Base-by-base conservation (phyloP, 192 early-diverging fungal genomes). In the Endogone sp. region DNA sequence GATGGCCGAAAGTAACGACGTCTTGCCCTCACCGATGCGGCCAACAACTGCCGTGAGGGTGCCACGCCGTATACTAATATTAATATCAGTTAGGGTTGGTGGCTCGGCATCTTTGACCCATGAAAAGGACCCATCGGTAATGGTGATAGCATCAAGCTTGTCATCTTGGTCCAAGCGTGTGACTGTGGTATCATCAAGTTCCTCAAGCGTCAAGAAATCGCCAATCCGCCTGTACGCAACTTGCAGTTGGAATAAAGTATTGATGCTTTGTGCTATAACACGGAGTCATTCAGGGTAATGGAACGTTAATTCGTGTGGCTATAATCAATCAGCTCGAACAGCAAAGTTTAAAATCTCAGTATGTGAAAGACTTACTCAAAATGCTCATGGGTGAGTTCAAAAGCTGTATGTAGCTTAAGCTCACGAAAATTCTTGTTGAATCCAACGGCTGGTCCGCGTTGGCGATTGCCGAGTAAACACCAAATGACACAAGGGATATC, bases 11-110 rank as follows among this genome's bases (percentile, higher is more conserved):
- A 92, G 64, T 25, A 93, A 67, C 3, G 89, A 88, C 6, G 89
- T 89, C 71, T 95, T 95, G 24, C 94, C 94, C 29, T 81, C 77
- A 3, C 93, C 93, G 2, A 94, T 91, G 3, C 78, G 69, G 3
- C 91, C 91, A 3, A 91, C 82, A 64, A 92, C 70, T 0, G 88
- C 82, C 16, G 86, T 77, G 9, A 89, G 71, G 8, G 79, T 71
- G 21, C 75, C 76, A 62, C 62, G 66, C 3, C 66, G 59, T 23
- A 85, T 73, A 3, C 62, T 54, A 37, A 84, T 65, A 28, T 64
- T 76, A 63, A 89, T 75, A 63, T 76, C 60, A 3, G 49, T 31
- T 28, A 87, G 68, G 0, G 78, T 78, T 27, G 64, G 67, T 13
- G 69, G 29, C 64, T 74, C 3, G 73, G 68, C 2, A 25, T 29